Conservation (phyloP, 2,329 filamentous ascomycete species). For the Botrytis paeoniae region DNA sequence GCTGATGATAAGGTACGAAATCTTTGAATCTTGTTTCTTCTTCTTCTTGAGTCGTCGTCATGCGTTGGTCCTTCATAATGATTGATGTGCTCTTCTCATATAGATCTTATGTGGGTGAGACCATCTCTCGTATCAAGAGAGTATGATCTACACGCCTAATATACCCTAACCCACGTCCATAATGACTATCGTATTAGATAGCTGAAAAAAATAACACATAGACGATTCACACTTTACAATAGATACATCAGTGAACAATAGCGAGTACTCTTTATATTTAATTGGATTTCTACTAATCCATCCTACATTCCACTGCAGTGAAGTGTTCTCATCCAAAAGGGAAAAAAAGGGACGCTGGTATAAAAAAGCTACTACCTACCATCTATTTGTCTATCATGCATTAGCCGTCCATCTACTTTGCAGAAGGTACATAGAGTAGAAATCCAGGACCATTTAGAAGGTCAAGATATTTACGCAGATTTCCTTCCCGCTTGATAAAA, state of each 20-base stretch:
- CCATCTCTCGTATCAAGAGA: background rate
- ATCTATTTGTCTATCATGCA: too few species aligned
- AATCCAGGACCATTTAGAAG: too few species aligned
- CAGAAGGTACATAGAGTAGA: background rate
- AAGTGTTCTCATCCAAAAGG: background rate
- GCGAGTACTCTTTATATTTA: too few species aligned
- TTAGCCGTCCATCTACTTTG: background rate
- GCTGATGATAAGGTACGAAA: too few species aligned
- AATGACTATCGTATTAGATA: background rate
- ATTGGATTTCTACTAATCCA: background rate
- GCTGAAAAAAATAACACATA: background rate
- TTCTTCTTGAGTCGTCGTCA: background rate
- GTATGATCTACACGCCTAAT: background rate
- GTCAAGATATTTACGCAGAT: background rate
- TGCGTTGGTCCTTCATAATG: background rate
- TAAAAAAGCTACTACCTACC: background rate
- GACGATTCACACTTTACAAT: background rate
- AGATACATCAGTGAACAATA: background rate
- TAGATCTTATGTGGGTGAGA: background rate
- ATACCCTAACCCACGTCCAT: background rate
- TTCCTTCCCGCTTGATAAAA: background rate
- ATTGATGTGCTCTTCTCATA: background rate
- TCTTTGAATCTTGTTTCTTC: too few species aligned
- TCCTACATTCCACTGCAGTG: background rate
- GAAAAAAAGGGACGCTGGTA: background rate